phyloP scores from a whole-genome alignment of 306 rosid genomes.

The Echinosophora koreensis region DNA sequence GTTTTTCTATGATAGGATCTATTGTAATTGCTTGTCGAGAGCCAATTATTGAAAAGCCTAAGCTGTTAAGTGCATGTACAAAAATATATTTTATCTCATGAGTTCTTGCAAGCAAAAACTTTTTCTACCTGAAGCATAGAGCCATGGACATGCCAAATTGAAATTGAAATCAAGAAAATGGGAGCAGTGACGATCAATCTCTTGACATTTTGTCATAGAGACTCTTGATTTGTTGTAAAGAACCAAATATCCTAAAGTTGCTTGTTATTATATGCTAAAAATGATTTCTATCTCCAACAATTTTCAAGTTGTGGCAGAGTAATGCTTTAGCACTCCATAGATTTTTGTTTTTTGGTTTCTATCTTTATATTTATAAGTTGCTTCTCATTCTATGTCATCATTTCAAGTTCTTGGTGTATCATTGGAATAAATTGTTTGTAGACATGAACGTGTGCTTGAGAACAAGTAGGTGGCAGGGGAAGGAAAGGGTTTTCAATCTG shows the following conservation, averaged over 20 bases:
- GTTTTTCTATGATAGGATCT: no score
- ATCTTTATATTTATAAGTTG: not conserved
- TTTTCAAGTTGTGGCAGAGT: not conserved
- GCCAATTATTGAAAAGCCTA: not conserved
- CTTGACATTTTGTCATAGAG: no score
- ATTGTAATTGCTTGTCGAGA: not conserved
- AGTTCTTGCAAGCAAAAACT: no score
- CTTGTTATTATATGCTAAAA: not conserved
- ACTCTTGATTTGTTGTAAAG: no score
- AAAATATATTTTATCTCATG: no score
- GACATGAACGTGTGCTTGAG: not conserved
- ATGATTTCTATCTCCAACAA: not conserved
- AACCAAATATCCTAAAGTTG: not conserved
- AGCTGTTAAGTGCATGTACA: no score
- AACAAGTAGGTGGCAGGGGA: not conserved
- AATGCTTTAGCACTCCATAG: not conserved
- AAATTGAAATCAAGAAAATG: not conserved
- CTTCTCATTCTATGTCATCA: not conserved
- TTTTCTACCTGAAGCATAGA: not conserved
- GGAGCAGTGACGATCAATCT: not conserved
- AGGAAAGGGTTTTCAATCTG: not conserved
- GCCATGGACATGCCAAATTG: slow-evolving; percentile 4
- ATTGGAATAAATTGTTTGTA: not conserved
- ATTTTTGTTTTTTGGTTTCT: not conserved
- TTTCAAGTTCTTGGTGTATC: not conserved